These are phyloP conservation scores for Epichloe sp. DNA, from an alignment of 2,329 filamentous ascomycete species.

Conservation along the genomic window DNA sequence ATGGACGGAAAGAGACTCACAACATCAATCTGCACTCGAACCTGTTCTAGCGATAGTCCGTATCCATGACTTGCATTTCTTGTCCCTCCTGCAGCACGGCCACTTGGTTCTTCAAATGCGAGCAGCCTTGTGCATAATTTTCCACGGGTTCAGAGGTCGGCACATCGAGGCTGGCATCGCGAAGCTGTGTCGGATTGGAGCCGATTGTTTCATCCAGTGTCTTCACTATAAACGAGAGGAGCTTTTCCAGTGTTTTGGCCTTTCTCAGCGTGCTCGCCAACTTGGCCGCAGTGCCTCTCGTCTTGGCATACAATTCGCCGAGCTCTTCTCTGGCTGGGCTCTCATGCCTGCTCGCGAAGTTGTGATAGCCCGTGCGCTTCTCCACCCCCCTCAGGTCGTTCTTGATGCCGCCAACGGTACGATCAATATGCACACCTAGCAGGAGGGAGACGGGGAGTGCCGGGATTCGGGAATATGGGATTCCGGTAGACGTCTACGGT, in stretches of 20 bases:
- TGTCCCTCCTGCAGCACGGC: constrained; percentile 18
- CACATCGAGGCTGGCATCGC: background rate
- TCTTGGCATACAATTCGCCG: constrained; percentile 18
- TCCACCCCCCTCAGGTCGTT: constrained; percentile 21
- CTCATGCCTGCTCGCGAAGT: constrained; percentile 18
- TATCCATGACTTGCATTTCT: constrained; percentile 24
- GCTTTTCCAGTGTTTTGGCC: constrained; percentile 19
- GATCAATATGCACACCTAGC: constrained; percentile 21
- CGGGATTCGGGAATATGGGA: constrained; percentile 18
- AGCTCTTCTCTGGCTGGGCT: constrained; percentile 17
- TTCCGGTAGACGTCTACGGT: constrained; percentile 13
- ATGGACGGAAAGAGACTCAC: constrained; percentile 15
- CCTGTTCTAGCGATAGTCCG: constrained; percentile 6
- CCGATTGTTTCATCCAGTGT: constrained; percentile 1
- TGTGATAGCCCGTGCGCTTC: constrained; percentile 21
- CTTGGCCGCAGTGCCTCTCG: constrained; percentile 22
- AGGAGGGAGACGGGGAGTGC: constrained; percentile 21
- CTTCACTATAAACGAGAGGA: constrained; percentile 19
- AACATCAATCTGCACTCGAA: constrained; percentile 25
- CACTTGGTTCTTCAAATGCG: constrained; percentile 16
- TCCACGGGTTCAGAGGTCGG: background rate
- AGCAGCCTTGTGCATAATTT: constrained; percentile 3
- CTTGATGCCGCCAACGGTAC: constrained; percentile 20
- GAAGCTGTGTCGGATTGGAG: background rate
- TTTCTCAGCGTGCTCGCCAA: constrained; percentile 26